phyloP scores from a whole-genome alignment of 768 basidiomycete species.

The Nidula microcarpa region DNA sequence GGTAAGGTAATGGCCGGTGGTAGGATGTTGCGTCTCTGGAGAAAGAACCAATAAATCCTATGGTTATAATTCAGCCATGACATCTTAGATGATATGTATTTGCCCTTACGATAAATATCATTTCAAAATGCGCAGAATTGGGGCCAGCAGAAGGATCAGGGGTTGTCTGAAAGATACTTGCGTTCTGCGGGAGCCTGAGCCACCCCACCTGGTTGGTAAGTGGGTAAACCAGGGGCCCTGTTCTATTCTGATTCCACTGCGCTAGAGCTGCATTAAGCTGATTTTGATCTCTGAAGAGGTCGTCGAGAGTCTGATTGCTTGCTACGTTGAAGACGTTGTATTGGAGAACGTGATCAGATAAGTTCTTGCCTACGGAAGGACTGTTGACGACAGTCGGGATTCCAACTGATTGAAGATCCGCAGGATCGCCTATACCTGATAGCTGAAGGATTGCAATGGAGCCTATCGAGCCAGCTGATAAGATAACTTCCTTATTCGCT shows the following conservation, averaged over 20 bases:
- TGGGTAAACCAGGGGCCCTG: constrained; percentile 14
- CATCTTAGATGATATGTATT: constrained; percentile 8
- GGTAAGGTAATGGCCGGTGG: not conserved
- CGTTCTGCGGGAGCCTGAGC: constrained; percentile 13
- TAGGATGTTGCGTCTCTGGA: too few species aligned
- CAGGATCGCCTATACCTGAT: constrained; percentile 28
- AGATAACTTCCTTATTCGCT: constrained; percentile 28
- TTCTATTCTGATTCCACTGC: constrained; percentile 13
- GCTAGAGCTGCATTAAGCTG: constrained; percentile 1
- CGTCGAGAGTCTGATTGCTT: constrained; percentile 3
- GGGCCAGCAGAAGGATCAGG: constrained; percentile 22
- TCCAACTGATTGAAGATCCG: constrained; percentile 11
- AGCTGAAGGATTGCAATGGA: constrained; percentile 26
- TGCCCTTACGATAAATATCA: constrained; percentile 3
- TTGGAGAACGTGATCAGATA: constrained; percentile 19
- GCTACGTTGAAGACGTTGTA: constrained; percentile 8
- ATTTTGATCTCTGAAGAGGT: constrained; percentile 6
- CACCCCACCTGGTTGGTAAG: constrained; percentile 15
- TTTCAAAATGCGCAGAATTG: constrained; percentile 11
- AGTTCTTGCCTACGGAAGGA: constrained; percentile 9
- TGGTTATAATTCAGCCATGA: too few species aligned
- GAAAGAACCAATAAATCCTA: too few species aligned
- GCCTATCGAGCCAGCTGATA: constrained; percentile 27
- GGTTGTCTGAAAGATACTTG: constrained; percentile 9
- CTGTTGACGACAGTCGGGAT: constrained; percentile 9